Evolutionary conservation across 768 basidiomycete genomes (phyloP).

Genomic region (Pisolithus orientalis): DNA sequence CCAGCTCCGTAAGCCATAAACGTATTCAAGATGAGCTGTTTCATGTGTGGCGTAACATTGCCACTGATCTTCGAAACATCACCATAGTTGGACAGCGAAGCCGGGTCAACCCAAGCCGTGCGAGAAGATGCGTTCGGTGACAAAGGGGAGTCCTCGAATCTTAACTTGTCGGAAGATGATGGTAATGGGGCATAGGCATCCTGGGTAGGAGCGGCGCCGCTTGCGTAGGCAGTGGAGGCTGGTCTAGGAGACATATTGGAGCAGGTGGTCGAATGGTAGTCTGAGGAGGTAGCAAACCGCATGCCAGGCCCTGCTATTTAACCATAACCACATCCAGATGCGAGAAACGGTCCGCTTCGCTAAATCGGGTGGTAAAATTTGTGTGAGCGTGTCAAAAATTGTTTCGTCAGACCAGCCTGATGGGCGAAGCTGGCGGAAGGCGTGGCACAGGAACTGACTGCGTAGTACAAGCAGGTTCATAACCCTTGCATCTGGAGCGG

Average conservation of each 20-base stretch:
- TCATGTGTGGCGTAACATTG: constrained; percentile 55
- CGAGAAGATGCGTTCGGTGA: constrained; percentile 13
- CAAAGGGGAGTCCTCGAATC: constrained; percentile 11
- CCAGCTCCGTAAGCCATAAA: constrained; percentile 70
- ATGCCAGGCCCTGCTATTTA: constrained; percentile 22
- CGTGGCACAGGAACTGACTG: background rate
- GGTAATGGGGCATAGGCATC: constrained; percentile 25
- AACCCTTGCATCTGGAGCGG: no score
- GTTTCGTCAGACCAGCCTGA: background rate
- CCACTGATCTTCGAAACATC: constrained; percentile 55
- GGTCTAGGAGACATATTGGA: constrained; percentile 21
- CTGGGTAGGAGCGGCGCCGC: constrained; percentile 22
- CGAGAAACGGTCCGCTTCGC: constrained; percentile 16
- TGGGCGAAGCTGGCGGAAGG: background rate
- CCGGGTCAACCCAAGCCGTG: constrained; percentile 61
- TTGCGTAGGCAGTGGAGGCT: constrained; percentile 19
- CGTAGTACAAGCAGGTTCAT: no score
- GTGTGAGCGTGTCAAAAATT: background rate
- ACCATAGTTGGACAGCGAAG: constrained; percentile 50
- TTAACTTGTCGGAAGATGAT: constrained; percentile 16
- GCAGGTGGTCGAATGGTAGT: constrained; percentile 1
- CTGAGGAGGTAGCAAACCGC: background rate
- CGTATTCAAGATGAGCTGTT: constrained; percentile 62
- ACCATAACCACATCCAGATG: constrained; percentile 7
- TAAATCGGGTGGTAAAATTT: constrained; percentile 13